phyloP scores from a whole-genome alignment of 2,329 filamentous ascomycete species.

The Epichloe typhina region DNA sequence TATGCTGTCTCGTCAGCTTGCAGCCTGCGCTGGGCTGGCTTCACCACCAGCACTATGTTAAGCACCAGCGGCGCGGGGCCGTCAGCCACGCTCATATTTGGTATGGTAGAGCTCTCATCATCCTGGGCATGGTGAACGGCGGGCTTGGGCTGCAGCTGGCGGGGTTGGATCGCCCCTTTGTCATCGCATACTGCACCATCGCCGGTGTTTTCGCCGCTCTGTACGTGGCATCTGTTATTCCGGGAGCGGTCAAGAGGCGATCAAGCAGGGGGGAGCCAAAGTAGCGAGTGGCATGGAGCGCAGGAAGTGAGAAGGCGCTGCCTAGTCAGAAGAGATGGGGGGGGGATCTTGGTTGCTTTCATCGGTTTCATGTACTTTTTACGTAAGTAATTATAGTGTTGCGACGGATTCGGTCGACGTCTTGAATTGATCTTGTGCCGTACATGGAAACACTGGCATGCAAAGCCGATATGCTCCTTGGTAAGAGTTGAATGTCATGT shows the following conservation, averaged over 20 bases:
- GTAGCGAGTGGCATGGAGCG: background rate
- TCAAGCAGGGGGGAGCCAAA: background rate
- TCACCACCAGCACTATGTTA: constrained; percentile 42
- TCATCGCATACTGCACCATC: constrained; percentile 43
- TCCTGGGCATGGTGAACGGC: constrained; percentile 49
- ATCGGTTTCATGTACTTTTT: too few relatives aligned
- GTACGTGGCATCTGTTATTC: constrained; percentile 23
- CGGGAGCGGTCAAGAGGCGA: background rate
- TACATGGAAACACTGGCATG: too few relatives aligned
- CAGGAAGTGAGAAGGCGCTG: constrained; percentile 11
- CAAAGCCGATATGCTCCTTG: too few relatives aligned
- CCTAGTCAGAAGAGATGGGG: background rate
- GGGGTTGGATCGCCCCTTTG: constrained; percentile 22
- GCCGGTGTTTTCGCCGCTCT: constrained; percentile 32
- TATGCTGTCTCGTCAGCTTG: constrained; percentile 39
- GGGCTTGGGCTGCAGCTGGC: constrained; percentile 45
- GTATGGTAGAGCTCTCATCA: constrained; percentile 45
- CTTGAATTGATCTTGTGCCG: too few relatives aligned
- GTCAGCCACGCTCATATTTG: constrained; percentile 48
- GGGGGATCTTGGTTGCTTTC: background rate
- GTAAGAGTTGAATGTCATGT: too few relatives aligned
- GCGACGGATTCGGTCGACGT: too few relatives aligned
- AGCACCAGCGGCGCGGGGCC: constrained; percentile 31
- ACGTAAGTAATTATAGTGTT: background rate
- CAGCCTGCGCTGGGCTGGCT: constrained; percentile 45